phyloP scores from a whole-genome alignment of 331 rosid genomes.

The Quercus tomentella region DNA sequence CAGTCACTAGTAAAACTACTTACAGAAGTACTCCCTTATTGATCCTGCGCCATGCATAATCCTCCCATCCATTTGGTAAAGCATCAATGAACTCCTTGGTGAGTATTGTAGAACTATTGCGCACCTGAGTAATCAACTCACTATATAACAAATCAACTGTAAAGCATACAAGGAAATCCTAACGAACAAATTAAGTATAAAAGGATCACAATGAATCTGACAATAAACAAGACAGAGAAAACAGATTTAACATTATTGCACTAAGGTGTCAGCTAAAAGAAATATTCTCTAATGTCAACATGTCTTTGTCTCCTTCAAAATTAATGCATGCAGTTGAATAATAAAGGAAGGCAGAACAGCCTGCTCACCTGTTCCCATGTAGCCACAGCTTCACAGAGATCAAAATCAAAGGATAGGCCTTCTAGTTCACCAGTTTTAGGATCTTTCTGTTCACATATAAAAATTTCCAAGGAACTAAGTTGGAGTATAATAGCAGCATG shows the following conservation, averaged over 20 bases:
- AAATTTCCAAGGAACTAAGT: not conserved
- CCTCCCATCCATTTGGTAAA: conserved; percentile 97
- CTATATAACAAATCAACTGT: conserved; percentile 36
- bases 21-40: conserved; percentile 84
- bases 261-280: not conserved
- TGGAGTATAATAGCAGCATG: not conserved
- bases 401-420: conserved; percentile 68
- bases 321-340: not conserved
- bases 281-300: not conserved
- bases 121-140: conserved; percentile 77
- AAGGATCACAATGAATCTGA: not conserved
- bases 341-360: not conserved
- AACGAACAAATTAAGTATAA: not conserved
- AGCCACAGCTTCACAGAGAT: conserved; percentile 87
- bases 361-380: conserved; percentile 84
- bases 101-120: conserved; percentile 88
- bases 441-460: conserved; percentile 62
- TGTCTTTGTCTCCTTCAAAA: not conserved
- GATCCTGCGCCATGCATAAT: conserved; percentile 97
- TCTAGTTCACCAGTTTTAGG: conserved; percentile 86
- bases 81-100: conserved; percentile 88
- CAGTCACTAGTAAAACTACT: conserved; percentile 32
- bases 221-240: not conserved
- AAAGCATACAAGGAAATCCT: conserved; percentile 24
- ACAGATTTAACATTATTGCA: not conserved